Evolutionary conservation across 164 flowering plant species (phyloP).

Genomic region (Dillenia turbinata): DNA sequence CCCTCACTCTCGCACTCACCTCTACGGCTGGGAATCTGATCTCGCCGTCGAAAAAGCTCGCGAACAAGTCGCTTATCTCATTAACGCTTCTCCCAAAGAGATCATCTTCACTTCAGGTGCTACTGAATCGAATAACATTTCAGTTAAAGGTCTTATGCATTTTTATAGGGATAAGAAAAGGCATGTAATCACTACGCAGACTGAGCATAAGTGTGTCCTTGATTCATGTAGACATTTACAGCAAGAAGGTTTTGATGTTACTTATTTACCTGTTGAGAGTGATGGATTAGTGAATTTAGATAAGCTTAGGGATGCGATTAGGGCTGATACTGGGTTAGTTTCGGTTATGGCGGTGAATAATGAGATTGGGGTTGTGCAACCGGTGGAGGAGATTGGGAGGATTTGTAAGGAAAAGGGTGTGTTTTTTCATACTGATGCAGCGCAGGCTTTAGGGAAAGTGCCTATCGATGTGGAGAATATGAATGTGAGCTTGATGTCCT

Average conservation of each 20-base stretch:
- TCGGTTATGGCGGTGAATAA: slow-evolving; percentile 91
- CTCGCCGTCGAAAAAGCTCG: slow-evolving; percentile 78
- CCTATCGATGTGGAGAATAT: slow-evolving; percentile 78
- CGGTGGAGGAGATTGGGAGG: slow-evolving; percentile 80
- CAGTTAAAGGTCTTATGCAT: slow-evolving; percentile 84
- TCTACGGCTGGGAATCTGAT: slow-evolving; percentile 98
- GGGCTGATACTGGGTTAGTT: slow-evolving; percentile 84
- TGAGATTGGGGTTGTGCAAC: slow-evolving; percentile 95
- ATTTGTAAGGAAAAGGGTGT: slow-evolving; percentile 65
- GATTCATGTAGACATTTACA: slow-evolving; percentile 91
- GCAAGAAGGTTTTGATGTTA: slow-evolving; percentile 86
- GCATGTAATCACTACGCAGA: slow-evolving; percentile 92
- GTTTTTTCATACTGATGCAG: slow-evolving; percentile 88
- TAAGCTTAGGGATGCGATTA: slow-evolving; percentile 40
- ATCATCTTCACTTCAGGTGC: slow-evolving; percentile 97
- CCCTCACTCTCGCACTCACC: slow-evolving; percentile 96
- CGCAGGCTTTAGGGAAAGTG: slow-evolving; percentile 88
- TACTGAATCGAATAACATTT: slow-evolving; percentile 89
- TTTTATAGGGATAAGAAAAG: slow-evolving; percentile 71
- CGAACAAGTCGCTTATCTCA: slow-evolving; percentile 60
- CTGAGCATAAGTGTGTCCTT: slow-evolving; percentile 97
- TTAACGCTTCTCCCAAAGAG: slow-evolving; percentile 85
- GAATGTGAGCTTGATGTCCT: slow-evolving; percentile 84
- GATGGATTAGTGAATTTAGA: slow-evolving; percentile 79
- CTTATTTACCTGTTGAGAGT: slow-evolving; percentile 70